Percentiles rank a stretch among this genome's conserved stretches.
These are phyloP conservation scores for Verticillium albo-atrum DNA, from an alignment of 2,329 filamentous ascomycete genomes.

Conservation along the genomic window DNA sequence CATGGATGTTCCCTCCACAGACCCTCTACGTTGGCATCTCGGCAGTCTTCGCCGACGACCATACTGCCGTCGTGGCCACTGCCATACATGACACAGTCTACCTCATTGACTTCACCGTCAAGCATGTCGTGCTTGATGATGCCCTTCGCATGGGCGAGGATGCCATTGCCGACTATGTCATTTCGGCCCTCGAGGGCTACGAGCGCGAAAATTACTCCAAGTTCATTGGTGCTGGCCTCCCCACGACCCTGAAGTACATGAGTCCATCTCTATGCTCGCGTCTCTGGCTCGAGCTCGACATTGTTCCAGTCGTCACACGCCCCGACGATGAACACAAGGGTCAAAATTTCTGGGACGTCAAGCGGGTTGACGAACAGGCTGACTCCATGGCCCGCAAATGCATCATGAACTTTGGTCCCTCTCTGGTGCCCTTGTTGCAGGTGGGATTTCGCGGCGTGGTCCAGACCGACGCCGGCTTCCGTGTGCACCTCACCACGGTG, in stretches of 20 bases:
- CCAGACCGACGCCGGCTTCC: conserved; percentile 64
- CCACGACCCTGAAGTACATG: conserved; percentile 50
- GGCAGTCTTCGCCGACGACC: conserved; percentile 44
- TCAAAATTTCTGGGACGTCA: conserved; percentile 44
- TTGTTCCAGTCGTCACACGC: conserved; percentile 64
- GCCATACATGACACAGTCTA: conserved; percentile 73
- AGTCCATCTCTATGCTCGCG: conserved; percentile 64
- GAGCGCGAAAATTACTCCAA: conserved; percentile 65
- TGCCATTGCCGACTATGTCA: conserved; percentile 54
- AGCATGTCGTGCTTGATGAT: conserved; percentile 45
- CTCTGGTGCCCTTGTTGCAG: conserved; percentile 62
- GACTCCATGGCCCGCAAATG: conserved; percentile 79
- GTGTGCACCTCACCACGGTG: conserved; percentile 52
- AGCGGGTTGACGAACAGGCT: conserved; percentile 73
- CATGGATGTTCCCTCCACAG: conserved; percentile 22
- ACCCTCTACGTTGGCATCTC: conserved; percentile 61
- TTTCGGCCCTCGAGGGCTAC: conserved; percentile 53
- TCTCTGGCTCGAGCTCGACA: conserved; percentile 73
- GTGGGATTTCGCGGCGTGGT: conserved; percentile 66
- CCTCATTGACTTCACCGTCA: conserved; percentile 66
- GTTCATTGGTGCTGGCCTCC: conserved; percentile 70
- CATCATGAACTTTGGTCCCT: conserved; percentile 71
- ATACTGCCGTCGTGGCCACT: conserved; percentile 56
- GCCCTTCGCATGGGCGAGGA: conserved; percentile 34
- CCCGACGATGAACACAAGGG: conserved; percentile 39